Evolutionary conservation across 768 basidiomycete genomes (phyloP), one percentile per base, ranked within the genome.

Genomic region (Auricularia auricula-judae): DNA sequence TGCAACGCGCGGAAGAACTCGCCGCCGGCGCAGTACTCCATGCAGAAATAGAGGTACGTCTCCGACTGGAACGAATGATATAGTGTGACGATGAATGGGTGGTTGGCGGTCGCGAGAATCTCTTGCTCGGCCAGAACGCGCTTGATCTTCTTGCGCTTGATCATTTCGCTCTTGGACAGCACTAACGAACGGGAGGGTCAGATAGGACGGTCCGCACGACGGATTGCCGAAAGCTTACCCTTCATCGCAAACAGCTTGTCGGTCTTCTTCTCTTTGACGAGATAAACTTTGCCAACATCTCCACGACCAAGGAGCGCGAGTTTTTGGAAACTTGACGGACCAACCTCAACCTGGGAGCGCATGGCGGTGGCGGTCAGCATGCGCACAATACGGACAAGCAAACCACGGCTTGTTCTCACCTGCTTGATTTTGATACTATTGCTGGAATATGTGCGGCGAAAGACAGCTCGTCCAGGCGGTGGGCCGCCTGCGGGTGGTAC

Each of bases 61-160:
- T 95, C 92, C 14, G 94, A 98, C 77, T 99, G 97, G 80, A 99
- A 99, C 3, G 96, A 98, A 76, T 99, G 97, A 77, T 98, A 91
- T 43, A 99, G 85, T 33, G 97, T 98, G 71, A 99, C 96, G 77
- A 99, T 99, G 82, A 99, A 99, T 1, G 97, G 97, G 74, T 98
- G 97, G 72, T 99, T 99, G 36, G 97, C 92, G 29, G 95, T 96
- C 8, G 96, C 96, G 53, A 99, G 84, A 69, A 99, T 99, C 76
- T 98, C 97, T 79, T 98, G 97, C 77, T 99, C 97, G 3, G 97
- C 98, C 71, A 99, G 74, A 8, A 96, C 97, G 67, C 97, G 86
- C 76, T 99, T 99, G 79, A 99, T 96, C 82, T 99, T 99, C 80
- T 96, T 97, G 71, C 97, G 86, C 78, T 96, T 93, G 75, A 99